Evolutionary conservation across 495 filamentous ascomycete species (phyloP).

Genomic region (Aspergillus nidulans): DNA sequence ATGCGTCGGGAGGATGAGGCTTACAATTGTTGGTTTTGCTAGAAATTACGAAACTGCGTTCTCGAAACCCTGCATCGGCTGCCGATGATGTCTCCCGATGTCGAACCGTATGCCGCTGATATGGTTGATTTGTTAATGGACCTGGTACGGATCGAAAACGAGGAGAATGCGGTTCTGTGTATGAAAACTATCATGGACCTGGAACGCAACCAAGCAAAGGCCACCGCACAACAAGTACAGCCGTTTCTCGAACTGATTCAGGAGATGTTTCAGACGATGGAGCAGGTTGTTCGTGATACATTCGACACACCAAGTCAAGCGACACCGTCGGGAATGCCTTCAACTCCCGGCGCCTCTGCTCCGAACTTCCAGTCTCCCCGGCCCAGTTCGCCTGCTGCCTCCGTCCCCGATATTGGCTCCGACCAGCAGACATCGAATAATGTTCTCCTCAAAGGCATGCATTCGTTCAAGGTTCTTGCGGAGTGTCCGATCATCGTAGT

Average conservation of each 20-base stretch:
- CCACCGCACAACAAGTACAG: constrained; percentile 74
- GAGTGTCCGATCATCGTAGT: constrained; percentile 99
- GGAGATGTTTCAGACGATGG: constrained; percentile 92
- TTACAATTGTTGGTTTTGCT: constrained; percentile 20
- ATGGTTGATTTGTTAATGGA: constrained; percentile 86
- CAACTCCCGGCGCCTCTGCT: constrained; percentile 68
- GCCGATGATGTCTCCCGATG: constrained; percentile 74
- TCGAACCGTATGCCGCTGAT: constrained; percentile 81
- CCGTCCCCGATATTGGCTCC: constrained; percentile 66
- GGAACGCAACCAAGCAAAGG: constrained; percentile 84
- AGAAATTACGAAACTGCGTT: constrained; percentile 86
- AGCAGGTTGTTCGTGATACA: constrained; percentile 86
- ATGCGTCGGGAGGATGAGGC: neutral
- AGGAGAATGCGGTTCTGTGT: constrained; percentile 95
- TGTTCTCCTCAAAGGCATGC: constrained; percentile 83
- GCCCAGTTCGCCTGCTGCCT: constrained; percentile 81
- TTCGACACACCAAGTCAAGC: constrained; percentile 70
- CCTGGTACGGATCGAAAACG: constrained; percentile 86
- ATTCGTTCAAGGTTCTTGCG: constrained; percentile 96
- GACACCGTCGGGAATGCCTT: constrained; percentile 63
- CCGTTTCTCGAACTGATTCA: constrained; percentile 87
- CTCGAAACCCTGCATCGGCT: constrained; percentile 93
- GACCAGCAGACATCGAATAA: constrained; percentile 74
- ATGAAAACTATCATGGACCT: constrained; percentile 98
- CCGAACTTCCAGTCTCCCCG: constrained; percentile 79